Conservation (phyloP, 768 basidiomycete species). For the Roridomyces roridus region DNA sequence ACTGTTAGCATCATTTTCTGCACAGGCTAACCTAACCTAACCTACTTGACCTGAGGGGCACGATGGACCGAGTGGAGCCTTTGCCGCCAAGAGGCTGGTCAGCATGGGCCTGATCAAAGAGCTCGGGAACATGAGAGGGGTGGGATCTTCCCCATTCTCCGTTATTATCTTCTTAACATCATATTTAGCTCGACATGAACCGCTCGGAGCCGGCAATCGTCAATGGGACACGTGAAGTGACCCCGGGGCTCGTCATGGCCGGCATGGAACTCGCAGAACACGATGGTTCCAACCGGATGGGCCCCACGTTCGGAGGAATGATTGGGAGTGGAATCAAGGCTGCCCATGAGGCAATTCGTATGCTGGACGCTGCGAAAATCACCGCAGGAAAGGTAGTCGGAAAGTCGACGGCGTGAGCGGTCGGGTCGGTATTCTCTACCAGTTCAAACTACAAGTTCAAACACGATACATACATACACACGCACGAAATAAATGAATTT, state of each 20-base stretch:
- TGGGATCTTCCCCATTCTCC: neutral
- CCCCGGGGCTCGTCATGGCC: slow-evolving; percentile 76
- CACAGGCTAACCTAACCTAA: too few relatives aligned
- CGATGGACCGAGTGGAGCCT: slow-evolving; percentile 83
- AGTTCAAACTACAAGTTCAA: neutral
- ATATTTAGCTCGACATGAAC: slow-evolving; percentile 67
- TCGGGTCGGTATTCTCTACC: too few relatives aligned
- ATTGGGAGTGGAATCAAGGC: slow-evolving; percentile 79
- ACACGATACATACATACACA: too few relatives aligned
- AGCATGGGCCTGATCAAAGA: slow-evolving; percentile 76
- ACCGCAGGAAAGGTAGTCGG: slow-evolving; percentile 63
- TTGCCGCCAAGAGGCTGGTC: slow-evolving; percentile 80
- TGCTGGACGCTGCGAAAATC: slow-evolving; percentile 55
- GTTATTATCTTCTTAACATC: neutral
- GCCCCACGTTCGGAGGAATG: slow-evolving; percentile 83
- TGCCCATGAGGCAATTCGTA: slow-evolving; percentile 65
- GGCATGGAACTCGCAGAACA: slow-evolving; percentile 87
- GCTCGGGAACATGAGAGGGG: slow-evolving; percentile 78
- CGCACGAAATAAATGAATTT: neutral
- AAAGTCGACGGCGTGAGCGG: slow-evolving; percentile 5
- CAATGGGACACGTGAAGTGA: slow-evolving; percentile 77
- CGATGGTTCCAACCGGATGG: slow-evolving; percentile 80
- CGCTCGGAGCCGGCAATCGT: slow-evolving; percentile 85
- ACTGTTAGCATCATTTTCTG: too few relatives aligned
- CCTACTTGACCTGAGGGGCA: too few relatives aligned